These are phyloP conservation scores for Aspergillus caelatus DNA, from an alignment of 2,329 filamentous ascomycete genomes.

Conservation along the genomic window DNA sequence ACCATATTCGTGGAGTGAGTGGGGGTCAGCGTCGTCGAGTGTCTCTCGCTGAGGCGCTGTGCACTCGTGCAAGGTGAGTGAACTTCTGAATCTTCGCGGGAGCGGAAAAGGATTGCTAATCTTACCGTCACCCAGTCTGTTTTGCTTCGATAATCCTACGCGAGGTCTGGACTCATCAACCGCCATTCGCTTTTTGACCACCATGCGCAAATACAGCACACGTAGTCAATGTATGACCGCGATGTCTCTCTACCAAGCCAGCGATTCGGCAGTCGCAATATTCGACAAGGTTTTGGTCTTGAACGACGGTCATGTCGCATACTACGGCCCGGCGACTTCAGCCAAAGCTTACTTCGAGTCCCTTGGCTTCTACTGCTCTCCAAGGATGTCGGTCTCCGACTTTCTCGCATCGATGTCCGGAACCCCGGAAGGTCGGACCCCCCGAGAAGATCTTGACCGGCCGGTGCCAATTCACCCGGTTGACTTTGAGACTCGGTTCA, in stretches of 20 bases:
- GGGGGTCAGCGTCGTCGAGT: slow-evolving; percentile 77
- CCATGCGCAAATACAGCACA: slow-evolving; percentile 71
- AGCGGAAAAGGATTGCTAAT: slow-evolving; percentile 38
- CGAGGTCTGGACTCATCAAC: slow-evolving; percentile 68
- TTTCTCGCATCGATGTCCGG: slow-evolving; percentile 65
- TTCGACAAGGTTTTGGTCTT: slow-evolving; percentile 83
- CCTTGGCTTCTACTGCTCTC: slow-evolving; percentile 71
- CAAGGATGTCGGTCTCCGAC: slow-evolving; percentile 74
- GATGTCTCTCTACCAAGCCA: slow-evolving; percentile 80
- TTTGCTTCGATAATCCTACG: slow-evolving; percentile 30
- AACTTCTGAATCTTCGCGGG: neutral
- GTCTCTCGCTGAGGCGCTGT: slow-evolving; percentile 77
- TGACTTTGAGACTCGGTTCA: slow-evolving; percentile 1
- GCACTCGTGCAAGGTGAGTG: slow-evolving; percentile 58
- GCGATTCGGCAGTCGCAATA: slow-evolving; percentile 72
- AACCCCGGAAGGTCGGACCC: neutral
- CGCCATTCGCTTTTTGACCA: slow-evolving; percentile 64
- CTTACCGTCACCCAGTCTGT: slow-evolving; percentile 64
- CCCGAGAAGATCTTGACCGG: neutral
- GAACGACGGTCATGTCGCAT: slow-evolving; percentile 71
- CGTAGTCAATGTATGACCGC: slow-evolving; percentile 71
- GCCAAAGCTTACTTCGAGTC: slow-evolving; percentile 54
- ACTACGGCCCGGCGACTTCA: slow-evolving; percentile 66
- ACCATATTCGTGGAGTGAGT: slow-evolving; percentile 75
- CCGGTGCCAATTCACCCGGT: slow-evolving; percentile 2